Evolutionary conservation across 805 yeast species (phyloP).

Genomic region (Monosporozyma servazzii): DNA sequence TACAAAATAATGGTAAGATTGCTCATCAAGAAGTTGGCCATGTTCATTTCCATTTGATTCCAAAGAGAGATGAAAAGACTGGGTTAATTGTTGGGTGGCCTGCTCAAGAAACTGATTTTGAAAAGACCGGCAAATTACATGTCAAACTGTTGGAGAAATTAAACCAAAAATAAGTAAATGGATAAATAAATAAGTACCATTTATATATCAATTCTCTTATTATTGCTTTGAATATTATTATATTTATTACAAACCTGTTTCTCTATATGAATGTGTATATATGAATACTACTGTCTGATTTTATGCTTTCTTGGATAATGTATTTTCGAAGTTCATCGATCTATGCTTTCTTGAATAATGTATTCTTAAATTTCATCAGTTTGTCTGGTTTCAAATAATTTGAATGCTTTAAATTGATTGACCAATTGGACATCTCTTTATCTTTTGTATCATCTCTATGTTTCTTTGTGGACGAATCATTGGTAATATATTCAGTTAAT

Average conservation of each 20-base stretch:
- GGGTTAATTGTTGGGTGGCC: slow-evolving; percentile 96
- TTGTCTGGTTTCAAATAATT: neutral
- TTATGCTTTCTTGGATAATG: neutral
- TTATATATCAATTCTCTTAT: neutral
- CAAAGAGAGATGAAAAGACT: slow-evolving; percentile 61
- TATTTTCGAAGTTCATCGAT: neutral
- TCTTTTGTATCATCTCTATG: neutral
- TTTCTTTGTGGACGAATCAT: neutral
- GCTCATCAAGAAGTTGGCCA: slow-evolving; percentile 96
- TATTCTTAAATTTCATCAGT: neutral
- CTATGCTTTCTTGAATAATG: neutral
- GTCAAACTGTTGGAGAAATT: slow-evolving; percentile 44
- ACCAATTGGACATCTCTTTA: neutral
- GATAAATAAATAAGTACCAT: neutral
- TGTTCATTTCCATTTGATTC: slow-evolving; percentile 94
- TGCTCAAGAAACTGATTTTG: slow-evolving; percentile 69
- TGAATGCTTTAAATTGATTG: neutral
- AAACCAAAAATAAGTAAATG: slow-evolving; percentile 11
- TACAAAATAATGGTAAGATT: slow-evolving; percentile 89
- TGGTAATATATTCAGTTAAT: neutral
- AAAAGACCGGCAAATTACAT: slow-evolving; percentile 57
- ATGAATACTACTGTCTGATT: neutral
- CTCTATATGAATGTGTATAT: neutral
- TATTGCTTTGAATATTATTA: neutral
- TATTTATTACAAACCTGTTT: neutral